Evolutionary conservation across 2,329 filamentous ascomycete genomes (phyloP), one percentile per base, ranked within the genome.

Genomic region (Phialemoniopsis sp.): DNA sequence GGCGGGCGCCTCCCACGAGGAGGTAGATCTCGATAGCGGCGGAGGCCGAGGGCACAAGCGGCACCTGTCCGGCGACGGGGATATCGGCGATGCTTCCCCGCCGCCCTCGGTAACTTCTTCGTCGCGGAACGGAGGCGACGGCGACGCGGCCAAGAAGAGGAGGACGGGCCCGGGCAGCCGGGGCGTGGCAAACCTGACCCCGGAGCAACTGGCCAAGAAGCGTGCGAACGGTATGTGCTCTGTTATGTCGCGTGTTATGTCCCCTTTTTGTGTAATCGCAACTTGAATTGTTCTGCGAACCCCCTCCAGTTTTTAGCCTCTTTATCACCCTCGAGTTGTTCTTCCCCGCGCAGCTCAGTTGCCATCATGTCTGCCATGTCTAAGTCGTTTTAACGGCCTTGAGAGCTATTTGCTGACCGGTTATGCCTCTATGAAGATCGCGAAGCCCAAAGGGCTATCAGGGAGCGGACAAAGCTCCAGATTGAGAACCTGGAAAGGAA

Each of bases 371-470:
- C 12, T 18, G 13, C 14, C n/a, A 26, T 10, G 21, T 26, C 42
- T 32, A 9, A 33, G 16, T 35, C 34, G 29, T 29, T 34, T 15
- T 5, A n/a, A n/a, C n/a, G n/a, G 21, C 31, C 31, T 19, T 40
- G 38, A 39, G 36, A 29, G 38, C 35, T 32, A 39, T 31, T 31
- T 33, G 13, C 34, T 41, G 39, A 34, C 42, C 43, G 28, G 40
- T 38, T 15, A 33, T 26, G 17, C 42, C 15, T 33, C 19, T 30
- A 39, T 33, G 13, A 80, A 76, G 88, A 94, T 58, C 82, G 88
- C 42, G 87, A 94, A 60, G 89, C 88, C 21, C 88, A 95, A 59
- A 78, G 88, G 36, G 87, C 87, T 30, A 93, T 94, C 43, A 76
- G 88, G 32, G 86, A 91, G 65, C 79, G 88, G 40, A 93, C 87